Evolutionary conservation across 2,329 filamentous ascomycete species (phyloP).

Genomic region (Chaetothyriales sp.): DNA sequence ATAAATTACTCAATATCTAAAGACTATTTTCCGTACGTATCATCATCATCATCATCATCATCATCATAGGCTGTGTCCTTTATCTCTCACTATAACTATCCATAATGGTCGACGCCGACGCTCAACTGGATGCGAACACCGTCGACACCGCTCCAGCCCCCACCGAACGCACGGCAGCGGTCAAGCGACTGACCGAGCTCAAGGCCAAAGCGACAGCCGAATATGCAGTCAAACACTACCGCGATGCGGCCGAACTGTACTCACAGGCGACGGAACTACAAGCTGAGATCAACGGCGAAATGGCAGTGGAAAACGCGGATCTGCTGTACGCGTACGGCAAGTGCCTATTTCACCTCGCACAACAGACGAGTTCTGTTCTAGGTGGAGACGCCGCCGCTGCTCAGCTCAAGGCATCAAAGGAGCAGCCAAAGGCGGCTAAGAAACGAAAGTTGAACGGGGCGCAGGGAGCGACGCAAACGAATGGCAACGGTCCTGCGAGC

Average conservation of each 20-base stretch:
- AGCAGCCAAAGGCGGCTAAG: constrained; percentile 28
- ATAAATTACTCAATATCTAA: background rate
- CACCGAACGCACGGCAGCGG: constrained; percentile 17
- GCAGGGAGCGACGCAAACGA: constrained; percentile 6
- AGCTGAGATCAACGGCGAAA: constrained; percentile 80
- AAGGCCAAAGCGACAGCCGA: constrained; percentile 67
- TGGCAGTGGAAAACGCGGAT: constrained; percentile 78
- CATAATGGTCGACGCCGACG: constrained; percentile 17
- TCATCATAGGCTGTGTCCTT: background rate
- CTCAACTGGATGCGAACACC: constrained; percentile 5
- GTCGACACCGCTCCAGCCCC: constrained; percentile 3
- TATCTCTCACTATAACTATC: background rate
- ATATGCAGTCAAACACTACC: constrained; percentile 79
- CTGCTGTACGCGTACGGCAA: constrained; percentile 89
- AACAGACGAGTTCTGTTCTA: constrained; percentile 86
- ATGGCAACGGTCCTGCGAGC: background rate
- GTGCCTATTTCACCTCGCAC: constrained; percentile 82
- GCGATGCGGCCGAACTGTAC: constrained; percentile 72
- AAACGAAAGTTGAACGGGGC: constrained; percentile 21
- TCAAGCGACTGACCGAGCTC: constrained; percentile 59
- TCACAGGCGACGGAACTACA: constrained; percentile 81
- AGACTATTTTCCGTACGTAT: no score
- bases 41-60: no score
- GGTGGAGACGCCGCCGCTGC: constrained; percentile 58
- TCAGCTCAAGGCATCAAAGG: constrained; percentile 33